Conservation (phyloP, 352 stramenopile species). For the Globisporangium parvum region DNA sequence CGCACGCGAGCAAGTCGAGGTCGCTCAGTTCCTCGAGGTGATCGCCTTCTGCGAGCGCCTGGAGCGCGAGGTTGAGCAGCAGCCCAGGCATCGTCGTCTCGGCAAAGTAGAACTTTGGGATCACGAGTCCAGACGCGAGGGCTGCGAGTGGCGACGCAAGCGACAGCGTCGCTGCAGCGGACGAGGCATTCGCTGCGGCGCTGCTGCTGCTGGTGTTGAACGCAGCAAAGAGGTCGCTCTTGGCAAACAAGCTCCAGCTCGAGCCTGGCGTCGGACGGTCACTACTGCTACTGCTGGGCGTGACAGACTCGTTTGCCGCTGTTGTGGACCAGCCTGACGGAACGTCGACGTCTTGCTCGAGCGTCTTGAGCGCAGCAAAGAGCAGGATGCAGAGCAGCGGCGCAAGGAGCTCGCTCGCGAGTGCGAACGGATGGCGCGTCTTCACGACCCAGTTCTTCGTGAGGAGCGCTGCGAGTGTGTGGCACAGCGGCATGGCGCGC, state of each 20-base stretch:
- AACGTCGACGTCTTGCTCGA: constrained; percentile 42
- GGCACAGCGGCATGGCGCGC: neutral
- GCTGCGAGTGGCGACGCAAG: neutral
- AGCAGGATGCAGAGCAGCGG: constrained; percentile 69
- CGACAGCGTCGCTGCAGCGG: neutral
- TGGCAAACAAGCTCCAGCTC: constrained; percentile 38
- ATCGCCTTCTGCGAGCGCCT: constrained; percentile 35
- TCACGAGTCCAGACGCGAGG: constrained; percentile 23
- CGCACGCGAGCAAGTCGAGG: constrained; percentile 32
- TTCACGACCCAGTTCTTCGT: constrained; percentile 77
- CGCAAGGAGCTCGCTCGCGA: constrained; percentile 56
- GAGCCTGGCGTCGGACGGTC: constrained; percentile 17
- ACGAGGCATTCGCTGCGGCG: neutral
- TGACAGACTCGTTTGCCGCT: constrained; percentile 24
- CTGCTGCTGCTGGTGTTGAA: constrained; percentile 12
- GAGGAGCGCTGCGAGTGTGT: constrained; percentile 38
- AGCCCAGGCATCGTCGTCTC: constrained; percentile 61
- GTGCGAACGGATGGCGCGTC: constrained; percentile 52
- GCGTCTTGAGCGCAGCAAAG: constrained; percentile 58
- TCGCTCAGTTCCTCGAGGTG: constrained; percentile 35
- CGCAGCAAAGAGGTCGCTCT: constrained; percentile 18
- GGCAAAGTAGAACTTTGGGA: constrained; percentile 59
- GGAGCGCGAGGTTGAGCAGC: constrained; percentile 44
- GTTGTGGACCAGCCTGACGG: constrained; percentile 40
- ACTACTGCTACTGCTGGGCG: neutral